Evolutionary conservation across 768 basidiomycete species (phyloP), one percentile per base, ranked within the genome.

Genomic region (Trametes punicea): DNA sequence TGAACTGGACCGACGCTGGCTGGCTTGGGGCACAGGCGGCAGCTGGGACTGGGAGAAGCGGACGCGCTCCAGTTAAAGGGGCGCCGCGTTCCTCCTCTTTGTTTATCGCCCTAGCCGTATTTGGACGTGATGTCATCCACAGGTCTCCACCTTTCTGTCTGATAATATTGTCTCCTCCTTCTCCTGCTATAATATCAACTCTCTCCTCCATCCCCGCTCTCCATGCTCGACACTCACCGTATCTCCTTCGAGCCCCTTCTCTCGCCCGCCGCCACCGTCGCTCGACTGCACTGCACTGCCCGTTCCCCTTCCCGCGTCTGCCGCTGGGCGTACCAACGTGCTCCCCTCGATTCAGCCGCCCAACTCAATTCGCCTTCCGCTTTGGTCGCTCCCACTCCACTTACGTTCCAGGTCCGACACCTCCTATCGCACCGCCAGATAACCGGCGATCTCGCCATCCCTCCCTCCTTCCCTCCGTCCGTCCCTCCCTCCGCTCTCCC

Each of bases 381-480:
- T 51, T 21, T 52, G 21, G 50, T 23, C 45, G 40, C 51, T 49
- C 57, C 57, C 52, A 59, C 57, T 50, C 57, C 57, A 58, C 57
- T 38, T 45, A 38, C 46, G 50, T 47, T 54, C 58, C 58, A 59
- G 58, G 58, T 55, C 58, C 57, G 46, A 56, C 52, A 42, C 51
- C 46, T 54, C 57, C 57, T 59, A 59, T 59, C 58, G 58, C 25
- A 41, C 38, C 39, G 34, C 33, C 46, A 53, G 53, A 55, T 60
- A 51, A 39, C 48, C 58, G 49, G 53, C 58, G 40, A 55, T 51
- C 58, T 55, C 53, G 46, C 53, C 58, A 41, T 42, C 50, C 48
- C 30, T 29, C 51, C 38, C 34, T 11, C 20, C 31, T 27, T 42
- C 31, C 40, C 13, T 42, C 21, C 51, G 21, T 18, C 30, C 33